Evolutionary conservation across 2,329 filamentous ascomycete species (phyloP), one percentile per base, ranked within the genome.

Genomic region (Blumeriella jaapii): DNA sequence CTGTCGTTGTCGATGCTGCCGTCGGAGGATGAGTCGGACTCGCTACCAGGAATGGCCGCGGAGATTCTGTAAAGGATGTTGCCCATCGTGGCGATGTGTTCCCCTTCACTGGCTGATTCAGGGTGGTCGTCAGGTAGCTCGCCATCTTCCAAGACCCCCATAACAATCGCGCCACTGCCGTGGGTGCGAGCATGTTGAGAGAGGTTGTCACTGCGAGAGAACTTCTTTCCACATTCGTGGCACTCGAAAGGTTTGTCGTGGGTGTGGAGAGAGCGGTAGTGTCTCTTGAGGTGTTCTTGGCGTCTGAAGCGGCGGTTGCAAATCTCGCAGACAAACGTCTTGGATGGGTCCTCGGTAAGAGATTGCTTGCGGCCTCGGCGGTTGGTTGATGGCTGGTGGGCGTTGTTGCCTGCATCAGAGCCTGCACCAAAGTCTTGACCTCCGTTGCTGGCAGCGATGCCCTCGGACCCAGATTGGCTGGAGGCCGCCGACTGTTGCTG

Each of bases 211-310:
- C 84, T 93, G 53, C 91, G 81, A 13, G 89, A 96, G 66, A 96
- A 98, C 69, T 93, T 95, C 80, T 98, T 98, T 52, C 91, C 89
- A 55, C 91, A 98, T 65, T 98, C 89, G 48, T 78, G 74, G 69
- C 91, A 98, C 65, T 93, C 85, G 54, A 96, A 98, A 4, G 91
- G 91, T 77, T 96, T 98, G 59, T 96, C 91, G 56, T 93, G 81
- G 1, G 91, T 98, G 69, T 98, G 91, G 30, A 98, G 84, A 39
- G 91, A 96, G 51, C 91, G 80, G 69, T 94, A 94, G 68, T 98
- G 91, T 45, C 91, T 83, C 77, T 98, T 98, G 41, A 98, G 75
- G 57, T 98, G 91, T 62, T 98, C 91, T 63, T 98, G 91, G 44
- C 91, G 84, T 44, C 91, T 82, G 80, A 98, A 98, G 42, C 91